These are phyloP conservation scores for Akanthomyces uredinophilus DNA, from an alignment of 2,329 filamentous ascomycete species.

Conservation along the genomic window DNA sequence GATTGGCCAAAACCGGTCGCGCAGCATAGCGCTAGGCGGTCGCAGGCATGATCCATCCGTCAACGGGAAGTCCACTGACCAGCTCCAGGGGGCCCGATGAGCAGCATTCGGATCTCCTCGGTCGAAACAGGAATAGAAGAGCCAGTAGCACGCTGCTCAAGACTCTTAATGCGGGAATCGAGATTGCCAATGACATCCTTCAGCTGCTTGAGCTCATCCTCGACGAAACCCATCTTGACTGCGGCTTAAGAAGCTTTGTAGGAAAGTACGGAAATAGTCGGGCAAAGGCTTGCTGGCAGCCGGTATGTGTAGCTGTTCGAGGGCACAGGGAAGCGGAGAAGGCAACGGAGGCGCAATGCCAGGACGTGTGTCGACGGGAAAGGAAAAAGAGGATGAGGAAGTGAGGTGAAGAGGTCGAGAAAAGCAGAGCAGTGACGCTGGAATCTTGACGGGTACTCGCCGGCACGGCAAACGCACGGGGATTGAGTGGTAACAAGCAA, in stretches of 20 bases:
- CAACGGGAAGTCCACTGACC: conserved; percentile 54
- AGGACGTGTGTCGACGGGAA: conserved; percentile 5
- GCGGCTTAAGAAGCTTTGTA: conserved; percentile 14
- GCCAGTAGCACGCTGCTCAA: conserved; percentile 69
- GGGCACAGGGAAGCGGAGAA: neutral
- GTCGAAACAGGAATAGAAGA: conserved; percentile 44
- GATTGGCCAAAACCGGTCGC: conserved; percentile 1
- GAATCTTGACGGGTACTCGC: conserved; percentile 6
- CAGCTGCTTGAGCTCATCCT: conserved; percentile 78
- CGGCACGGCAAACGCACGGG: conserved; percentile 9
- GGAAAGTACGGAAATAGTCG: neutral
- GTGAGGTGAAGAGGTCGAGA: conserved; percentile 12
- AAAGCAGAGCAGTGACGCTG: conserved; percentile 13
- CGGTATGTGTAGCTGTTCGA: conserved; percentile 1
- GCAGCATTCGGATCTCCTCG: conserved; percentile 84
- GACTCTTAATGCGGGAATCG: conserved; percentile 77
- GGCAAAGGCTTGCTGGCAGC: neutral
- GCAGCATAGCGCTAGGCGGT: conserved; percentile 16
- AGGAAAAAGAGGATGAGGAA: neutral
- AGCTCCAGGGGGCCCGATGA: conserved; percentile 95
- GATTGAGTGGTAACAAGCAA: conserved; percentile 7
- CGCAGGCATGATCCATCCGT: conserved; percentile 13
- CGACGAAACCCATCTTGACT: conserved; percentile 77
- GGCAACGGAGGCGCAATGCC: conserved; percentile 19
- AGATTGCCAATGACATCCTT: conserved; percentile 79